phyloP scores from a whole-genome alignment of 257 asterid species.

The Ophiorrhiza pumila region DNA sequence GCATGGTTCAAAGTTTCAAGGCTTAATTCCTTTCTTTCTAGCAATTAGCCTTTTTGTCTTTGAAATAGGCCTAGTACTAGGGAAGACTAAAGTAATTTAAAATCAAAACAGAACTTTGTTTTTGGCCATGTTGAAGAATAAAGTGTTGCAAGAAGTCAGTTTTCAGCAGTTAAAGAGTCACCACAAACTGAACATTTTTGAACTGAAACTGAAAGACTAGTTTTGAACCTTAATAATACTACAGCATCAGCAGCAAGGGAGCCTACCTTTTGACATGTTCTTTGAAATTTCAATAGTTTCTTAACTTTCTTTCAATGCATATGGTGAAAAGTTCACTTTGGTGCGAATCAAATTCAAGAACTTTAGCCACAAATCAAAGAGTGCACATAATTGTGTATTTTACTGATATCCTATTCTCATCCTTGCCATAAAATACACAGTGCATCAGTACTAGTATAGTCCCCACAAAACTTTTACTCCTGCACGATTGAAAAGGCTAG shows the following conservation, averaged over 20 bases:
- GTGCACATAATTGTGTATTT: neutral
- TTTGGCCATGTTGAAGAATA: neutral
- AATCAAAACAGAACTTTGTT: neutral
- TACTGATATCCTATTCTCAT: slow-evolving; percentile 1
- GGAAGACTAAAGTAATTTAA: neutral
- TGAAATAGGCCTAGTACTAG: neutral
- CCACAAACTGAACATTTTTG: neutral
- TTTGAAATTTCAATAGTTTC: neutral
- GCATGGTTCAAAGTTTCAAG: neutral
- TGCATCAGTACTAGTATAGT: neutral
- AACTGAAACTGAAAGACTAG: neutral
- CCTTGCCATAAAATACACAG: neutral
- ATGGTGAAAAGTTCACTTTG: neutral
- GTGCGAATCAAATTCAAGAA: neutral
- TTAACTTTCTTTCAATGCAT: neutral
- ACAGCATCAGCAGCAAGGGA: slow-evolving; percentile 7
- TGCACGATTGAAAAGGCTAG: slow-evolving; percentile 10
- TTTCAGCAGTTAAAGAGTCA: neutral
- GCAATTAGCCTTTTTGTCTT: neutral
- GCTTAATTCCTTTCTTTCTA: neutral
- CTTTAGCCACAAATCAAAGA: neutral
- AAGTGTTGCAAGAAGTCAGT: neutral
- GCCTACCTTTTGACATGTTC: neutral
- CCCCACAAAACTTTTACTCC: neutral
- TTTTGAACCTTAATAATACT: neutral